These are phyloP conservation scores for Fulvia fulva DNA, from an alignment of 2,329 filamentous ascomycete species.

Conservation along the genomic window DNA sequence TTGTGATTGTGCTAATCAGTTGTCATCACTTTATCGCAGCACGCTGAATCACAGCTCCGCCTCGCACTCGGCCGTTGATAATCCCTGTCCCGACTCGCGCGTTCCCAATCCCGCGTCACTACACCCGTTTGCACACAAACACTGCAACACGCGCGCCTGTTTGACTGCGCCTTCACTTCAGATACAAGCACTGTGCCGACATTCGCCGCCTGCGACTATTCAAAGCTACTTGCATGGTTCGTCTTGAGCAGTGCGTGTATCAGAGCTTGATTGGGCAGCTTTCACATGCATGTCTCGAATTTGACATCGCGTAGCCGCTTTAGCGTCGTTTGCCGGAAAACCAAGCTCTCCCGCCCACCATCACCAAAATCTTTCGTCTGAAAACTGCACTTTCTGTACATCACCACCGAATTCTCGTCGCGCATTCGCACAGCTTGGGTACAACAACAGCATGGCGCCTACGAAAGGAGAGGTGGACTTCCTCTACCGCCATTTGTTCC, in stretches of 20 bases:
- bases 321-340: neutral
- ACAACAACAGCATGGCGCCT: neutral
- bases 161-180: neutral
- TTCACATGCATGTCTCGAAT: neutral
- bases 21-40: neutral
- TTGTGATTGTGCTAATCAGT: neutral
- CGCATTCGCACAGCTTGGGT: neutral
- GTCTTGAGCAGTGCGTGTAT: neutral
- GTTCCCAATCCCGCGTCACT: neutral
- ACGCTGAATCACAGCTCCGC: neutral
- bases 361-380: neutral
- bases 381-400: neutral
- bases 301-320: neutral
- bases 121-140: neutral
- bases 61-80: no score
- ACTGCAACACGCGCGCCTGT: neutral
- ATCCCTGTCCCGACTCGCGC: neutral
- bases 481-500: constrained; percentile 2
- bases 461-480: neutral
- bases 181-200: neutral
- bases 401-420: neutral
- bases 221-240: neutral
- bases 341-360: neutral
- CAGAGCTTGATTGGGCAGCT: neutral
- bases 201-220: neutral